phyloP scores from a whole-genome alignment of 495 filamentous ascomycete species.

The Eremomyces bilateralis region DNA sequence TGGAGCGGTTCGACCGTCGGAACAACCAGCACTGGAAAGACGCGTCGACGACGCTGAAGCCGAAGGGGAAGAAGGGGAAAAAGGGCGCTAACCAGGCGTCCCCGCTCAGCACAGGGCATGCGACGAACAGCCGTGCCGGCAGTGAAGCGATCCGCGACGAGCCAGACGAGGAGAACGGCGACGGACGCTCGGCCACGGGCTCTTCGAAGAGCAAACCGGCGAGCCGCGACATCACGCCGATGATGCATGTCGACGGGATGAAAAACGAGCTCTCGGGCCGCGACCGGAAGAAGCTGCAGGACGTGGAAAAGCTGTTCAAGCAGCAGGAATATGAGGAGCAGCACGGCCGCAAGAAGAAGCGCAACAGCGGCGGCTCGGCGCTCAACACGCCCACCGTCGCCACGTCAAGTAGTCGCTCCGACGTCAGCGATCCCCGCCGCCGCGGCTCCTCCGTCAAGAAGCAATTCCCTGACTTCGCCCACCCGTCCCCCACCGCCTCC shows the following conservation, averaged over 20 bases:
- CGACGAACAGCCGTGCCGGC: conserved; percentile 55
- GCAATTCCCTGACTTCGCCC: too few relatives aligned
- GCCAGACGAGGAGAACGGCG: conserved; percentile 31
- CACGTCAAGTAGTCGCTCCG: conserved; percentile 11
- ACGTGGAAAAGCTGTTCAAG: conserved; percentile 55
- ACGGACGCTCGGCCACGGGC: conserved; percentile 47
- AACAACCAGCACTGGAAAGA: conserved; percentile 16
- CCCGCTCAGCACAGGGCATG: conserved; percentile 43
- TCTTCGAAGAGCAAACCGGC: conserved; percentile 51
- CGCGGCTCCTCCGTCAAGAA: too few relatives aligned
- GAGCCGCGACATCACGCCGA: conserved; percentile 66
- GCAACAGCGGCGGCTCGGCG: conserved; percentile 33
- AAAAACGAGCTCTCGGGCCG: conserved; percentile 53
- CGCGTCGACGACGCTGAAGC: conserved; percentile 24
- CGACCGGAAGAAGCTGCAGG: conserved; percentile 70
- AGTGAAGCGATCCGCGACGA: conserved; percentile 35
- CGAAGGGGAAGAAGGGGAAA: conserved; percentile 25
- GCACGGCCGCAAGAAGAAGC: conserved; percentile 33
- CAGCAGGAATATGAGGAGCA: conserved; percentile 39
- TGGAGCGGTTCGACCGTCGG: conserved; percentile 53
- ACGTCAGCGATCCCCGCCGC: too few relatives aligned
- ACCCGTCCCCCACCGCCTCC: conserved; percentile 1
- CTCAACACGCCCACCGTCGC: conserved; percentile 18
- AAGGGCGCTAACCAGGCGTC: conserved; percentile 42
- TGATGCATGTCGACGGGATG: conserved; percentile 19